Base-by-base conservation (phyloP, 129 eudicot species). In the Lactuca sativa region DNA sequence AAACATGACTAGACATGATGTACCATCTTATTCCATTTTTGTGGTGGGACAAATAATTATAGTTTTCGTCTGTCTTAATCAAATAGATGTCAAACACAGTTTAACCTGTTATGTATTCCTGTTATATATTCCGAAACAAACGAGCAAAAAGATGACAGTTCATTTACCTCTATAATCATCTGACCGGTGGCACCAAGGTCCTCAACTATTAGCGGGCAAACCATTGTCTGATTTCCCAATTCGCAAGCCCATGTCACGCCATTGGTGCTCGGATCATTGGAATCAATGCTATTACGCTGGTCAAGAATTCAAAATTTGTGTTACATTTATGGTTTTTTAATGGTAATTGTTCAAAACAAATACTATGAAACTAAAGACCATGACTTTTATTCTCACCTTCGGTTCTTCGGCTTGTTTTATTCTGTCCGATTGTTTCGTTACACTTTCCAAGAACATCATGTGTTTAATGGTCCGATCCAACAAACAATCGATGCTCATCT, bases 401-500 rank as follows among this genome's bases (percentile, higher is more conserved):
- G 77, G 60, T 68, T 77, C 74, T 43, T 85, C 76, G 58, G 78
- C 74, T 70, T 74, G 75, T 81, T 80, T 83, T 5, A 90, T 73
- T 56, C 65, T 75, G 34, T 83, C 85, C 0, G 86, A 91, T 61
- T 90, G 91, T 74, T 74, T 84, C 47, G 81, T 83, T 71, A 95
- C 78, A 70, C 82, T 79, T 79, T 95, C 87, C 89, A 90, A 71
- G 89, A 85, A 95, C 73, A 80, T 77, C 96, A 95, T 85, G 89
- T 95, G 97, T 66, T 87, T 87, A 71, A 95, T 82, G 30, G 99
- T 87, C 40, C 86, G 84, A 74, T 84, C 91, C 85, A 95, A 81
- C 80, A 95, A 87, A 78, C 90, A 77, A 11, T 90, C 99, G 4
- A 90, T 90, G 87, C 96, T 95, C 90, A 88, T 75, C 99, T 95